Percentiles rank a stretch among this genome's conserved stretches.
Evolutionary conservation across 805 yeast genomes (phyloP).

Genomic region (Danielia reshetovae): DNA sequence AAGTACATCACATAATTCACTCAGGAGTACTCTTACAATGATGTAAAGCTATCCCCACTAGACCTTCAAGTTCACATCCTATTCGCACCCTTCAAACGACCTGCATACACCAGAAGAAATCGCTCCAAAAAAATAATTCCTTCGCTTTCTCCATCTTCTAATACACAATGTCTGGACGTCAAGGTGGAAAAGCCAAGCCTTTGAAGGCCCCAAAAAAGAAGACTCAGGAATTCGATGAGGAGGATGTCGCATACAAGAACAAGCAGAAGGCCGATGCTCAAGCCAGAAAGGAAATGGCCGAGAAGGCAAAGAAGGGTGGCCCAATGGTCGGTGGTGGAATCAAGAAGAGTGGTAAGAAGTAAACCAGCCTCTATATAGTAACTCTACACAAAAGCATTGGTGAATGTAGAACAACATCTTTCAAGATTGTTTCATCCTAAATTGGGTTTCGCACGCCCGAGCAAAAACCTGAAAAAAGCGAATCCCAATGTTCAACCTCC

Average conservation of each 20-base stretch:
- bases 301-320: constrained; percentile 84
- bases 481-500: too few relatives aligned
- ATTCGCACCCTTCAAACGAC: too few relatives aligned
- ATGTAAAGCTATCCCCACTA: too few relatives aligned
- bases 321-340: constrained; percentile 93
- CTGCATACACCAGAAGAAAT: background rate
- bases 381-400: too few relatives aligned
- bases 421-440: background rate
- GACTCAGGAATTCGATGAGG: constrained; percentile 74
- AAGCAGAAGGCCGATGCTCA: constrained; percentile 94
- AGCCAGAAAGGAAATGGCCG: constrained; percentile 87
- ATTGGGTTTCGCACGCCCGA: constrained; percentile 1
- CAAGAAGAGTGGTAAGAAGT: constrained; percentile 68
- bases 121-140: background rate
- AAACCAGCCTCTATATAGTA: too few relatives aligned
- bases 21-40: too few relatives aligned
- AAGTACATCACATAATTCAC: too few relatives aligned
- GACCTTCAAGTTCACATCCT: too few relatives aligned
- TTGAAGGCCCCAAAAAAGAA: constrained; percentile 82
- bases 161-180: constrained; percentile 81
- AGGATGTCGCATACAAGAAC: constrained; percentile 84
- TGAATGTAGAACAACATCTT: background rate
- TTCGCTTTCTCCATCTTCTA: constrained; percentile 1
- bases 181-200: constrained; percentile 96
- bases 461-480: constrained; percentile 1